phyloP scores from a whole-genome alignment of 176 grass and related monocot genomes.

The Phoenix dactylifera region DNA sequence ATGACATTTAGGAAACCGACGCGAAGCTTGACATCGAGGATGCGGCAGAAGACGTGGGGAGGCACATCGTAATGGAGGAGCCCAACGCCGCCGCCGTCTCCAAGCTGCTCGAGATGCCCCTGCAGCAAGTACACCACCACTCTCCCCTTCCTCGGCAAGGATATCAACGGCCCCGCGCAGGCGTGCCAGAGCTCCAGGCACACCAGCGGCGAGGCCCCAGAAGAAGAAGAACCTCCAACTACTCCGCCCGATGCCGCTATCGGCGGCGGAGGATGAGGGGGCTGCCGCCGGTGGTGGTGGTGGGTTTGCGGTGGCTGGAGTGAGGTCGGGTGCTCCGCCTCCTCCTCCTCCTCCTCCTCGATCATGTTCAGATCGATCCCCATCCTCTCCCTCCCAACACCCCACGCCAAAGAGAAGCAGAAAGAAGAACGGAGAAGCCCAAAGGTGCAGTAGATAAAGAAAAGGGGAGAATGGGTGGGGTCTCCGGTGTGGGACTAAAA shows the following conservation, averaged over 20 bases:
- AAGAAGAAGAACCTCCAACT: too few relatives aligned
- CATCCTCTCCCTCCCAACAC: slow-evolving; percentile 23
- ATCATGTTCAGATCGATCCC: slow-evolving; percentile 82
- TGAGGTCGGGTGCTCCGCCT: neutral
- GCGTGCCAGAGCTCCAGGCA: slow-evolving; percentile 81
- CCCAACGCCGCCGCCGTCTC: neutral
- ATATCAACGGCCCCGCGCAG: slow-evolving; percentile 72
- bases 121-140: slow-evolving; percentile 88
- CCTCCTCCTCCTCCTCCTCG: slow-evolving; percentile 47
- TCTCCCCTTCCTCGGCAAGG: slow-evolving; percentile 54
- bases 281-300: neutral
- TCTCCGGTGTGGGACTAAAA: too few relatives aligned
- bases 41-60: slow-evolving; percentile 85
- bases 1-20: too few relatives aligned
- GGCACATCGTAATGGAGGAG: slow-evolving; percentile 30
- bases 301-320: neutral
- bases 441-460: neutral
- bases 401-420: neutral
- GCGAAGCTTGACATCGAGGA: slow-evolving; percentile 77
- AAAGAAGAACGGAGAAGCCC: neutral
- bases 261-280: neutral
- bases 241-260: neutral
- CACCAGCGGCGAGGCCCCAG: slow-evolving; percentile 5
- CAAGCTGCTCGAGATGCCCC: slow-evolving; percentile 64
- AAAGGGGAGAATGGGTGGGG: neutral